These are phyloP conservation scores for Myxozyma mucilagina DNA, from an alignment of 805 yeast genomes.

Conservation along the genomic window DNA sequence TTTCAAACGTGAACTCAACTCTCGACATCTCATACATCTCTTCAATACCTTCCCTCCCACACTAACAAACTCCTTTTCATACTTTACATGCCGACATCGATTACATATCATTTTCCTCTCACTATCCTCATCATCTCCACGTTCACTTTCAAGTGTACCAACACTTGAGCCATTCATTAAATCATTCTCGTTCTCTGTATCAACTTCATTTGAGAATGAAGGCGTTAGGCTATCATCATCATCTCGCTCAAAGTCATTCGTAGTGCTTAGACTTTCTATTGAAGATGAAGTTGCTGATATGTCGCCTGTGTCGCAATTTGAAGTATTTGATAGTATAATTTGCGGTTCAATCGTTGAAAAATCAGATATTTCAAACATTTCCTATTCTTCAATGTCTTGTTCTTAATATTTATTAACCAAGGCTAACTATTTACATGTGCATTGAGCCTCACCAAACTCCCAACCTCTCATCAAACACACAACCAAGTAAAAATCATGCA, in stretches of 20 bases:
- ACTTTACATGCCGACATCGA: conserved; percentile 16
- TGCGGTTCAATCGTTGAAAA: conserved; percentile 2
- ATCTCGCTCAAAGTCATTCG: too few species aligned
- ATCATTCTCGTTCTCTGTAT: too few species aligned
- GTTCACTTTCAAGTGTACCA: too few species aligned
- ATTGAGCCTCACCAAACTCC: too few species aligned
- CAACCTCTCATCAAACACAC: not conserved
- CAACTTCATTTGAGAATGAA: too few species aligned
- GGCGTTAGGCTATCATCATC: too few species aligned
- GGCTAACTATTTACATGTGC: too few species aligned
- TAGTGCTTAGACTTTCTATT: not conserved
- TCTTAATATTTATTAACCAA: too few species aligned
- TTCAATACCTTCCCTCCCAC: conserved; percentile 4
- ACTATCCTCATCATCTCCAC: too few species aligned
- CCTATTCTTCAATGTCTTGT: not conserved
- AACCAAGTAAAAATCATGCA: too few species aligned
- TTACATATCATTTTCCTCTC: conserved; percentile 10
- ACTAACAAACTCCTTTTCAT: conserved; percentile 1
- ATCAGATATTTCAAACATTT: conserved; percentile 1
- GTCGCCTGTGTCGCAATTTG: not conserved
- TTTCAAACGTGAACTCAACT: conserved; percentile 11
- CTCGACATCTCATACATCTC: conserved; percentile 12
- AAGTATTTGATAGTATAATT: not conserved
- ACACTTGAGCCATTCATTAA: too few species aligned
- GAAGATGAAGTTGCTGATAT: not conserved